Conservation (phyloP, 129 eudicot genomes). For the Erigeron canadensis region DNA sequence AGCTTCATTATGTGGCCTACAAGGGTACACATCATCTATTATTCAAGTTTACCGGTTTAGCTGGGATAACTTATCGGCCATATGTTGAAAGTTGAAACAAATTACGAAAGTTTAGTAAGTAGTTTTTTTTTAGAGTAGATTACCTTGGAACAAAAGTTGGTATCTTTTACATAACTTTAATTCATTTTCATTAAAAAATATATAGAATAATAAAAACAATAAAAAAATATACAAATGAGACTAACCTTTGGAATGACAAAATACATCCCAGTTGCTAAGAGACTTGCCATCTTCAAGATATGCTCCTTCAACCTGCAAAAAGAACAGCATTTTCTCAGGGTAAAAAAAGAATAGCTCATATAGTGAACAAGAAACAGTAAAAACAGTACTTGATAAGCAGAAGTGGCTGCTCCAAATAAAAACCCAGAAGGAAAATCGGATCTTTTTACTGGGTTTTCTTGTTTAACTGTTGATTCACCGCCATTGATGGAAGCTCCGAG, state of each 20-base stretch:
- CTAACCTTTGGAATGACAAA: conserved; percentile 34
- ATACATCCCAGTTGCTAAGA: conserved; percentile 72
- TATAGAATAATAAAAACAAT: too few relatives aligned
- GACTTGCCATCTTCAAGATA: conserved; percentile 81
- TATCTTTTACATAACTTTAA: too few relatives aligned
- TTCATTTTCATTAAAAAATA: too few relatives aligned
- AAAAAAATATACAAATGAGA: background rate
- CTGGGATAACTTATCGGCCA: too few relatives aligned
- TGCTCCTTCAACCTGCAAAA: conserved; percentile 79
- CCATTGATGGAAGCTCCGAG: conserved; percentile 33
- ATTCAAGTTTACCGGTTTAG: too few relatives aligned
- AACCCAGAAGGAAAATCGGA: conserved; percentile 72
- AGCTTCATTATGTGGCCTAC: too few relatives aligned
- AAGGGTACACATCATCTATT: too few relatives aligned
- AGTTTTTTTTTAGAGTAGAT: too few relatives aligned
- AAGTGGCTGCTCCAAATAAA: conserved; percentile 81
- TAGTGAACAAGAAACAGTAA: background rate
- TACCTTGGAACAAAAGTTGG: too few relatives aligned
- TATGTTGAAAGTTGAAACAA: too few relatives aligned
- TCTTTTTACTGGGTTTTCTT: conserved; percentile 31
- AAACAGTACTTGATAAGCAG: conserved; percentile 71
- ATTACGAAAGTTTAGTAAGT: too few relatives aligned
- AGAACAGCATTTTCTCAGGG: background rate
- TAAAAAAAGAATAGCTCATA: background rate
- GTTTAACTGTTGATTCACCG: conserved; percentile 13